These are phyloP conservation scores for Aspergillus terreus DNA, from an alignment of 2,329 filamentous ascomycete genomes.

Conservation along the genomic window DNA sequence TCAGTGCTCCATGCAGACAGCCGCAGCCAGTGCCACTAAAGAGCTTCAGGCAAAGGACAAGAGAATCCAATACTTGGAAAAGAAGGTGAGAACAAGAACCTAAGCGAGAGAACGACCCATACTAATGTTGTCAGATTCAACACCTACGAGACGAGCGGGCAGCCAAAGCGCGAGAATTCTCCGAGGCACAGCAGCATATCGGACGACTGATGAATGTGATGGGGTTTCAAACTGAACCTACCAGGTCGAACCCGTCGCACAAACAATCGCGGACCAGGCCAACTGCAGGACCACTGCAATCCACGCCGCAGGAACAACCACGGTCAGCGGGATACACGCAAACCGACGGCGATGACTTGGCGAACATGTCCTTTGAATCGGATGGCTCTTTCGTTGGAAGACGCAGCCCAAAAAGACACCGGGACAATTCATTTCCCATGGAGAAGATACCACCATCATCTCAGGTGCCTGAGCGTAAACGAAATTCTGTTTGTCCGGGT, in stretches of 20 bases:
- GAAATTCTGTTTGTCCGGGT: slow-evolving; percentile 7
- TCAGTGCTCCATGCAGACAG: slow-evolving; percentile 21
- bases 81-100: slow-evolving; percentile 22
- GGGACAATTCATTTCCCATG: slow-evolving; percentile 17
- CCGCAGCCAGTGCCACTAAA: slow-evolving; percentile 21
- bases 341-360: slow-evolving; percentile 8
- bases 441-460: slow-evolving; percentile 9
- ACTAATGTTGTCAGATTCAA: slow-evolving; percentile 24
- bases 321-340: slow-evolving; percentile 15
- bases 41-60: slow-evolving; percentile 29
- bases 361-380: slow-evolving; percentile 19
- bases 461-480: slow-evolving; percentile 2
- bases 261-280: slow-evolving; percentile 18
- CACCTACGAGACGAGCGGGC: slow-evolving; percentile 32
- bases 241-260: slow-evolving; percentile 10
- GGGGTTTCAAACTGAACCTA: slow-evolving; percentile 28
- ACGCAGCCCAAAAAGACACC: slow-evolving; percentile 28
- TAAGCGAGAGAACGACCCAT: background rate
- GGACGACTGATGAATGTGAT: slow-evolving; percentile 36
- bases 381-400: slow-evolving; percentile 14
- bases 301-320: slow-evolving; percentile 13
- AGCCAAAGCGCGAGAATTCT: slow-evolving; percentile 37
- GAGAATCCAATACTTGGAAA: slow-evolving; percentile 29
- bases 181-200: slow-evolving; percentile 38
- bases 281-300: slow-evolving; percentile 8